Evolutionary conservation across 768 basidiomycete species (phyloP).

Genomic region (Cantharellus cinnabarinus): DNA sequence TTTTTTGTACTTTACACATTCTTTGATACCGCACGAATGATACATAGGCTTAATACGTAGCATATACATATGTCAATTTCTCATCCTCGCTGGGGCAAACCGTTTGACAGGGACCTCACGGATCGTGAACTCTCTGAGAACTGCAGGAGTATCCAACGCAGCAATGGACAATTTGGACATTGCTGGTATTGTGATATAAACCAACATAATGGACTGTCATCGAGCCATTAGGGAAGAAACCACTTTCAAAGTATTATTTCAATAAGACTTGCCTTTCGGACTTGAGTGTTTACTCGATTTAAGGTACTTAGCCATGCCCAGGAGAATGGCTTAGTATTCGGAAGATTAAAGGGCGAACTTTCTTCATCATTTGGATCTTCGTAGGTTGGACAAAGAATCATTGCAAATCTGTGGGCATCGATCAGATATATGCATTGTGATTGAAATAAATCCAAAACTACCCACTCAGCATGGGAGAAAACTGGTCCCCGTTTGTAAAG

Average conservation of each 20-base stretch:
- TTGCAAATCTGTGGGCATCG: slow-evolving; percentile 44
- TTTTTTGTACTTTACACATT: not conserved
- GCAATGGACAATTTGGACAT: slow-evolving; percentile 31
- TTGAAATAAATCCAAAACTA: slow-evolving; percentile 5
- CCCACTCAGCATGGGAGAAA: slow-evolving; percentile 89
- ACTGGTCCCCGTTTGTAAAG: slow-evolving; percentile 89
- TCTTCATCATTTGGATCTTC: slow-evolving; percentile 57
- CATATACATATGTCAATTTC: slow-evolving; percentile 32
- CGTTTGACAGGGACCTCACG: slow-evolving; percentile 67
- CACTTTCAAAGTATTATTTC: not conserved
- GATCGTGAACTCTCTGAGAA: slow-evolving; percentile 55
- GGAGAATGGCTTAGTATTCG: slow-evolving; percentile 49
- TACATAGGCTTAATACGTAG: not conserved
- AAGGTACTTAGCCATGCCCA: slow-evolving; percentile 97
- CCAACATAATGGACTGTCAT: slow-evolving; percentile 63
- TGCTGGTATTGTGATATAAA: slow-evolving; percentile 86
- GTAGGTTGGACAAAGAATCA: slow-evolving; percentile 81
- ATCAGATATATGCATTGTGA: not conserved
- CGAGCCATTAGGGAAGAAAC: not conserved
- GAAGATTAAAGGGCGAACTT: slow-evolving; percentile 40
- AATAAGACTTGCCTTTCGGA: slow-evolving; percentile 59
- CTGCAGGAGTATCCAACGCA: slow-evolving; percentile 47
- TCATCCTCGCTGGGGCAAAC: slow-evolving; percentile 84
- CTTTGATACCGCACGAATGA: not conserved
- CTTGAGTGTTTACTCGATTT: slow-evolving; percentile 89